phyloP scores from a whole-genome alignment of 345 rosid genomes.

The Bruguiera gymnorhiza region DNA sequence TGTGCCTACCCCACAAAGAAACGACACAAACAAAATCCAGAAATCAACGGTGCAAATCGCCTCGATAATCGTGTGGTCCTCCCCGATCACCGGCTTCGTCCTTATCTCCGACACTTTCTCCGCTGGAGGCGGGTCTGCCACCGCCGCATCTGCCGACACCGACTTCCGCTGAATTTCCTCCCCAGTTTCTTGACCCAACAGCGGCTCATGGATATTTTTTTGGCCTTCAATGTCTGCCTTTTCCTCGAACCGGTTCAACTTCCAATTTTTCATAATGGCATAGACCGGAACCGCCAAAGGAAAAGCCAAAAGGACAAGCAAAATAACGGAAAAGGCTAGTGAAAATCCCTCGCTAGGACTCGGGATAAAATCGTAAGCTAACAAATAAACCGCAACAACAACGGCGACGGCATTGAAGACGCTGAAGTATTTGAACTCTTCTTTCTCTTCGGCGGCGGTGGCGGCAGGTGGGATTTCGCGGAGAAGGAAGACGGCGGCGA shows the following conservation, averaged over 20 bases:
- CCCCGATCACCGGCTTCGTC: constrained; percentile 61
- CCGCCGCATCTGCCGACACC: not conserved
- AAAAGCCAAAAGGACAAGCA: constrained; percentile 56
- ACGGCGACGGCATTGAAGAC: constrained; percentile 63
- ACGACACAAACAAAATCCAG: constrained; percentile 79
- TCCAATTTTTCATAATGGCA: constrained; percentile 37
- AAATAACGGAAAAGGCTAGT: constrained; percentile 37
- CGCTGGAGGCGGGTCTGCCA: not conserved
- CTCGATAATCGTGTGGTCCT: constrained; percentile 78
- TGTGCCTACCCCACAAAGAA: constrained; percentile 85
- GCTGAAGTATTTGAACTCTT: constrained; percentile 63
- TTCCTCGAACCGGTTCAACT: constrained; percentile 12
- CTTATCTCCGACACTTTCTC: constrained; percentile 20
- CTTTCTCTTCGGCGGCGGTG: constrained; percentile 44
- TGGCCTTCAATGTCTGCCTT: constrained; percentile 38
- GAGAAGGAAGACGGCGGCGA: constrained; percentile 75
- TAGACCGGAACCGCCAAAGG: constrained; percentile 61
- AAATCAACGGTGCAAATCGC: constrained; percentile 66
- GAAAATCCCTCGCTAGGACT: constrained; percentile 38
- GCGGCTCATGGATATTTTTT: constrained; percentile 30
- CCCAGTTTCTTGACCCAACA: constrained; percentile 34
- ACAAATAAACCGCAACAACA: constrained; percentile 66
- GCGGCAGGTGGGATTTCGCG: constrained; percentile 61
- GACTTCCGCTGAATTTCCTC: constrained; percentile 16
- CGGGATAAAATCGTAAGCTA: constrained; percentile 57